These are phyloP conservation scores for Pichia californica DNA, from an alignment of 805 yeast genomes.

Conservation along the genomic window DNA sequence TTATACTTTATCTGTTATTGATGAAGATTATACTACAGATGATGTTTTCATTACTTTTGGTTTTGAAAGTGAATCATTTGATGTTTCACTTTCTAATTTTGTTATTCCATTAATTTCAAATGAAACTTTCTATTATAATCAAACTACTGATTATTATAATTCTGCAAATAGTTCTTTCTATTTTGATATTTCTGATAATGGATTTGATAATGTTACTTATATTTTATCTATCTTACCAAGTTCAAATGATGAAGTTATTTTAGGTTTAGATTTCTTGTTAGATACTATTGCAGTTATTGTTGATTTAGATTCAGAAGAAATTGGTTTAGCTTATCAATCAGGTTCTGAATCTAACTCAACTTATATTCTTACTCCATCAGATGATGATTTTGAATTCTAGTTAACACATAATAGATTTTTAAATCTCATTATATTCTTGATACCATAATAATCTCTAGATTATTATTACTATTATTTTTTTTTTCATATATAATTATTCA, in stretches of 20 bases:
- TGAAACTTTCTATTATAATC: conserved; percentile 7
- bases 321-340: conserved; percentile 5
- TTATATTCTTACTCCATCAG: no score
- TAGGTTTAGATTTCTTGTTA: conserved; percentile 10
- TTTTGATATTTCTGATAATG: background rate
- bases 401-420: no score
- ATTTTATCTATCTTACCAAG: conserved; percentile 12
- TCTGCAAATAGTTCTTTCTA: conserved; percentile 9
- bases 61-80: conserved; percentile 46
- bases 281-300: conserved; percentile 1
- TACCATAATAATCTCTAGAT: no score
- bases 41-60: conserved; percentile 30
- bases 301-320: conserved; percentile 6
- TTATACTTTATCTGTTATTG: conserved; percentile 1
- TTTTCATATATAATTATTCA: no score
- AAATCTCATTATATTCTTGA: no score
- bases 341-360: background rate
- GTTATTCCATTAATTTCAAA: conserved; percentile 4
- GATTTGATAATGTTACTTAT: background rate
- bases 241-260: conserved; percentile 4
- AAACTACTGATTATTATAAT: background rate
- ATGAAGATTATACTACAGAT: background rate
- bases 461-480: no score
- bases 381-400: no score
- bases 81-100: conserved; percentile 34